Percentiles rank a stretch among this genome's conserved stretches.
These are phyloP conservation scores for Grosmannia clavigera DNA, from an alignment of 2,329 filamentous ascomycete genomes.

Conservation along the genomic window DNA sequence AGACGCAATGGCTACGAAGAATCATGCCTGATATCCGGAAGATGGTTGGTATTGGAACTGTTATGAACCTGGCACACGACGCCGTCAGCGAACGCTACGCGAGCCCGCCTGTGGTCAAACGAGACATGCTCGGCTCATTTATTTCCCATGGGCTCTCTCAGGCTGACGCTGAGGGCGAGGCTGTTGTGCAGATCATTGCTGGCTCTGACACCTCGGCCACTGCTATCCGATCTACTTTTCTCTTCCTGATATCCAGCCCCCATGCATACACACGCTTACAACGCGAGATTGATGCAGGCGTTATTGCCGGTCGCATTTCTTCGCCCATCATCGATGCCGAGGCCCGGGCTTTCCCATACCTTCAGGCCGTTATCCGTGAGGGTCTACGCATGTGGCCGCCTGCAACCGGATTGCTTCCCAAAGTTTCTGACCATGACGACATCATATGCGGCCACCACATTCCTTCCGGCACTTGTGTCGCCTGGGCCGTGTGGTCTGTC, in stretches of 20 bases:
- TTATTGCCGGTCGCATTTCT: slow-evolving; percentile 15
- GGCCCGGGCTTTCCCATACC: slow-evolving; percentile 28
- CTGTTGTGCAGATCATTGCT: slow-evolving; percentile 24
- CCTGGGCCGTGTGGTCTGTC: slow-evolving; percentile 12
- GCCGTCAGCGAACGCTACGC: slow-evolving; percentile 11
- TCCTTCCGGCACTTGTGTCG: slow-evolving; percentile 26
- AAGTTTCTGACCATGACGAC: slow-evolving; percentile 24
- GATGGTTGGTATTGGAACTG: slow-evolving; percentile 10
- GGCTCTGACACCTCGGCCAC: slow-evolving; percentile 20
- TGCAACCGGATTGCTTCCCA: slow-evolving; percentile 18
- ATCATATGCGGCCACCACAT: slow-evolving; percentile 26
- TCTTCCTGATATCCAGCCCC: slow-evolving; percentile 16
- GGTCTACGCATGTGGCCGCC: slow-evolving; percentile 33
- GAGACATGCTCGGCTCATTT: slow-evolving; percentile 29
- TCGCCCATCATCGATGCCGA: slow-evolving; percentile 24
- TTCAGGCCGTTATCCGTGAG: slow-evolving; percentile 38
- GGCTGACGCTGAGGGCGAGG: slow-evolving; percentile 30
- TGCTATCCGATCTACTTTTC: slow-evolving; percentile 15
- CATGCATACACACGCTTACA: slow-evolving; percentile 13
- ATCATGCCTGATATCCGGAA: slow-evolving; percentile 10
- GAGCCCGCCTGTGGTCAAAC: not conserved
- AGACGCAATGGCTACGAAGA: slow-evolving; percentile 24
- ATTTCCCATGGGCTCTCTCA: slow-evolving; percentile 25
- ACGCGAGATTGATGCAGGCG: slow-evolving; percentile 24
- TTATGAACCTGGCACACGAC: slow-evolving; percentile 12